Percentiles rank a stretch among this genome's conserved stretches.
Conservation (phyloP, 176 grass and related monocot genomes). For the Rhynchospora tenuis region DNA sequence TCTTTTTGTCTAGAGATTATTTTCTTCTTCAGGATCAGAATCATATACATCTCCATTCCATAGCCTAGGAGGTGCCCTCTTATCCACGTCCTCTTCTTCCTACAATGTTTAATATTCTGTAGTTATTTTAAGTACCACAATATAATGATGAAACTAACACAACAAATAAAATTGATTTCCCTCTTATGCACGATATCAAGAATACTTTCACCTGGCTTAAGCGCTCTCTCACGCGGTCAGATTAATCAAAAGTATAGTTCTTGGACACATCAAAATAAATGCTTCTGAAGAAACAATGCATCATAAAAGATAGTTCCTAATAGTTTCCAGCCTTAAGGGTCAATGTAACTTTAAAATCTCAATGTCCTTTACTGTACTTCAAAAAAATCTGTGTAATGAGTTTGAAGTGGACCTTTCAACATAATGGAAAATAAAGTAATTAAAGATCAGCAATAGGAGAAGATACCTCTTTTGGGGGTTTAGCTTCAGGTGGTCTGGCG, state of each 20-base stretch:
- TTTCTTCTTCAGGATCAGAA: slow-evolving; percentile 65
- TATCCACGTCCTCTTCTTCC: slow-evolving; percentile 61
- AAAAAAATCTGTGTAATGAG: not conserved
- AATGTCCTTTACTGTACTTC: not conserved
- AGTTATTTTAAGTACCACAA: not conserved
- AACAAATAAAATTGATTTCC: not conserved
- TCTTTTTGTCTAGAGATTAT: slow-evolving; percentile 2
- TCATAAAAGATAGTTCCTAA: not conserved
- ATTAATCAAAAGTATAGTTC: not conserved
- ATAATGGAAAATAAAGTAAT: not conserved
- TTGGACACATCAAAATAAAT: not conserved
- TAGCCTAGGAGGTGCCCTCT: slow-evolving; percentile 54
- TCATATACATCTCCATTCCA: slow-evolving; percentile 66
- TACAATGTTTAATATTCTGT: slow-evolving; percentile 23
- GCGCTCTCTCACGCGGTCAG: not conserved
- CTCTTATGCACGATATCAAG: not conserved
- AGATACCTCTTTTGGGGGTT: slow-evolving; percentile 59
- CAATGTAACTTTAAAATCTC: not conserved
- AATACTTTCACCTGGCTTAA: not conserved
- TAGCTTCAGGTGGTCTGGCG: slow-evolving; percentile 53
- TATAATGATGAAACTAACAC: not conserved
- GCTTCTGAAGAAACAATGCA: slow-evolving; percentile 8
- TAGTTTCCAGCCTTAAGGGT: too few species aligned
- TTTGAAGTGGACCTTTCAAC: not conserved
- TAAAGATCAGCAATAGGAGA: slow-evolving; percentile 17